phyloP scores from a whole-genome alignment of 257 asterid genomes.

The Primulina eburnea region DNA sequence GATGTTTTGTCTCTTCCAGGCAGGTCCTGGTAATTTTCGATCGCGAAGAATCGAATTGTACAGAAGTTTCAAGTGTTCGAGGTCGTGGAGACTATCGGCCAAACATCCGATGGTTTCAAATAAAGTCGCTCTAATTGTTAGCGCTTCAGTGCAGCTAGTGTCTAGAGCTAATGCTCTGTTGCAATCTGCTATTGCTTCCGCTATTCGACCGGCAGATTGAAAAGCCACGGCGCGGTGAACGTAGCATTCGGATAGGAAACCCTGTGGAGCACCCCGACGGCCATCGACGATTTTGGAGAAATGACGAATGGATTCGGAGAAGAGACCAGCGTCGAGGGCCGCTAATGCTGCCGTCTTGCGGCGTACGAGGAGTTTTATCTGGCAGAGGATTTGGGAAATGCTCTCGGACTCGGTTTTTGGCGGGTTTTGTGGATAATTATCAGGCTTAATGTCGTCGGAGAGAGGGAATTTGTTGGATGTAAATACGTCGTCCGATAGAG shows the following conservation, averaged over 20 bases:
- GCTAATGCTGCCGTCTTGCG: slow-evolving; percentile 76
- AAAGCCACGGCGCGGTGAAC: slow-evolving; percentile 64
- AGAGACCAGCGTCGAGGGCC: slow-evolving; percentile 66
- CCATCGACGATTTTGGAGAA: slow-evolving; percentile 75
- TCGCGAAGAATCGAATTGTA: slow-evolving; percentile 80
- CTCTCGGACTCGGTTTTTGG: slow-evolving; percentile 55
- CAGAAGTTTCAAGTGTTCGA: slow-evolving; percentile 82
- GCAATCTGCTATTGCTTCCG: slow-evolving; percentile 76
- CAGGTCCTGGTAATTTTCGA: slow-evolving; percentile 70
- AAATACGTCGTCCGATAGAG: slow-evolving; percentile 79
- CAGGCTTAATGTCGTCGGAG: slow-evolving; percentile 33
- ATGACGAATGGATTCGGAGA: slow-evolving; percentile 63
- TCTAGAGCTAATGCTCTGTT: slow-evolving; percentile 76
- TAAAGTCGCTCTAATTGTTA: slow-evolving; percentile 63
- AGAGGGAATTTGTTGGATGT: slow-evolving; percentile 51
- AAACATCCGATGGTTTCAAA: slow-evolving; percentile 73
- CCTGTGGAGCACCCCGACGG: slow-evolving; percentile 75
- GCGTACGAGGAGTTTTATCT: slow-evolving; percentile 68
- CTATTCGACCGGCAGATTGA: slow-evolving; percentile 52
- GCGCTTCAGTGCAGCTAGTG: slow-evolving; percentile 75
- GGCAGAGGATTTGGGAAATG: slow-evolving; percentile 63
- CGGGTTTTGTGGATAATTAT: slow-evolving; percentile 36
- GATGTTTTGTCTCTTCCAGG: slow-evolving; percentile 79
- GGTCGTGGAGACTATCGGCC: slow-evolving; percentile 88
- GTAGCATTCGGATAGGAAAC: slow-evolving; percentile 62